phyloP scores from a whole-genome alignment of 2,329 filamentous ascomycete species.

The Aspergillus nomiae region DNA sequence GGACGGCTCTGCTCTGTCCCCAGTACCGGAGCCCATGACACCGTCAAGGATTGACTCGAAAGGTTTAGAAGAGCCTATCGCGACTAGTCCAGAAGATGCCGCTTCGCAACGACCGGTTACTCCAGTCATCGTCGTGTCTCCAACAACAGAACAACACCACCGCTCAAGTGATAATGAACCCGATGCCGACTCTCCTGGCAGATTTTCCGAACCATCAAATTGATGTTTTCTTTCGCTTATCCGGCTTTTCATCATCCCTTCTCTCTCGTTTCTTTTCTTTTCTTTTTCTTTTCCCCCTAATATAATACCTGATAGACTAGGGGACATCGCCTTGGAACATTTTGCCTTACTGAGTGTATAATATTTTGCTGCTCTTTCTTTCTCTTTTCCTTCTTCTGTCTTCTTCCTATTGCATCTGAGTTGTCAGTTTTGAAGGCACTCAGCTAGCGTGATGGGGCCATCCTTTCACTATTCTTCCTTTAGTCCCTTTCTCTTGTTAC shows the following conservation, averaged over 20 bases:
- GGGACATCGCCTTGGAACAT: slow-evolving; percentile 32
- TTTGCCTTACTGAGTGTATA: slow-evolving; percentile 23
- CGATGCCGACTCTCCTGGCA: slow-evolving; percentile 24
- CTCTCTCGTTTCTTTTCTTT: neutral
- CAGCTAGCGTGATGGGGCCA: slow-evolving; percentile 12
- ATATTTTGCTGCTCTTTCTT: slow-evolving; percentile 11
- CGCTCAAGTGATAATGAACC: slow-evolving; percentile 23
- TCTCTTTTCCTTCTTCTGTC: slow-evolving; percentile 2
- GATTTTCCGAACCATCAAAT: slow-evolving; percentile 29
- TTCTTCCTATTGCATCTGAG: slow-evolving; percentile 10
- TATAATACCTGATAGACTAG: slow-evolving; percentile 39
- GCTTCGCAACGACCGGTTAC: slow-evolving; percentile 26
- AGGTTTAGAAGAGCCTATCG: slow-evolving; percentile 23
- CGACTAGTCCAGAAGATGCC: slow-evolving; percentile 25
- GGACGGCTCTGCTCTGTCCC: slow-evolving; percentile 33
- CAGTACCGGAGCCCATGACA: slow-evolving; percentile 36
- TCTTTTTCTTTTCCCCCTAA: slow-evolving; percentile 19
- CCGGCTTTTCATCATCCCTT: neutral
- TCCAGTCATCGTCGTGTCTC: slow-evolving; percentile 41
- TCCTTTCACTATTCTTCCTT: slow-evolving; percentile 10
- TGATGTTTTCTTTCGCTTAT: slow-evolving; percentile 14
- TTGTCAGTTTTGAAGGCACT: slow-evolving; percentile 9
- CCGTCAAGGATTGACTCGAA: slow-evolving; percentile 26
- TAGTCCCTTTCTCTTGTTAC: slow-evolving; percentile 9
- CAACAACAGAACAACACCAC: slow-evolving; percentile 25